phyloP scores from a whole-genome alignment of 176 grass and related monocot species.

The Eleusine coracana region DNA sequence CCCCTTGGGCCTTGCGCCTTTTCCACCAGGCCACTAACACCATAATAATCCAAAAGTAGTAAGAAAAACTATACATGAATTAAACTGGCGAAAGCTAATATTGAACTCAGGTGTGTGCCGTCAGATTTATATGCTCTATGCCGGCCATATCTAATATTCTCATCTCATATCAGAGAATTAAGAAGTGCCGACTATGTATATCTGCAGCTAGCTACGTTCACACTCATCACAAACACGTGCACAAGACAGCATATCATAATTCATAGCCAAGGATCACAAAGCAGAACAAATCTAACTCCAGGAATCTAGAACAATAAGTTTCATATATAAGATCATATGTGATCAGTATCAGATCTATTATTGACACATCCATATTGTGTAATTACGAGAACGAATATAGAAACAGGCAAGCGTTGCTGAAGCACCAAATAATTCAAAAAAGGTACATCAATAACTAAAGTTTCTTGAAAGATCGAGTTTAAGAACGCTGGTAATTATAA shows the following conservation, averaged over 20 bases:
- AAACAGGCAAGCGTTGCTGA: background rate
- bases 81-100: too few relatives aligned
- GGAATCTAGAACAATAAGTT: constrained; percentile 47
- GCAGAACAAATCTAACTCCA: constrained; percentile 33
- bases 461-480: background rate
- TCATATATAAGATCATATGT: constrained; percentile 3
- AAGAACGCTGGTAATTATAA: background rate
- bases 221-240: constrained; percentile 46
- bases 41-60: background rate
- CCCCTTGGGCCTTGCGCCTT: too few relatives aligned
- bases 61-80: too few relatives aligned
- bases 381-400: constrained; percentile 8
- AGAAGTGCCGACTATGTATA: background rate
- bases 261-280: constrained; percentile 45
- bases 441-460: background rate
- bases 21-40: background rate
- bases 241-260: constrained; percentile 26
- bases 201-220: background rate
- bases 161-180: background rate
- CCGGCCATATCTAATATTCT: constrained; percentile 30
- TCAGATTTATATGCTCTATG: constrained; percentile 3
- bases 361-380: background rate
- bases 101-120: background rate
- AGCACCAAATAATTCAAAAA: background rate
- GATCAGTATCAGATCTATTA: constrained; percentile 17